phyloP scores from a whole-genome alignment of 495 filamentous ascomycete species.

The Glonium stellatum region DNA sequence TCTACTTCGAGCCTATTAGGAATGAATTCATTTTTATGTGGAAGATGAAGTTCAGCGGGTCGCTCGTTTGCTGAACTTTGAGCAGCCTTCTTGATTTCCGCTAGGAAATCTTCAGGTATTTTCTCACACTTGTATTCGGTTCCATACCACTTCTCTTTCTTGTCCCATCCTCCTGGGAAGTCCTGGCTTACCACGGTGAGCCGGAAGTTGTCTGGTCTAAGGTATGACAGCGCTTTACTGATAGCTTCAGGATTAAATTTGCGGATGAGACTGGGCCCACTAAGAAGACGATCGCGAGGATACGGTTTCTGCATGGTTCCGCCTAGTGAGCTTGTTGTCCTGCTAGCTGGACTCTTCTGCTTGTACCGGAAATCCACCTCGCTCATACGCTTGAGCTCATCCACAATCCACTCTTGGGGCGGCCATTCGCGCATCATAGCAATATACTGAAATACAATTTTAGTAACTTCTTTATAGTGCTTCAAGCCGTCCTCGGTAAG shows the following conservation, averaged over 20 bases:
- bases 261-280: constrained; percentile 60
- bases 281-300: constrained; percentile 80
- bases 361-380: constrained; percentile 93
- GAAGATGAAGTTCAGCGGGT: constrained; percentile 69
- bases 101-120: constrained; percentile 69
- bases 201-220: constrained; percentile 85
- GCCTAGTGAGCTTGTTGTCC: constrained; percentile 76
- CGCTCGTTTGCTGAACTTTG: constrained; percentile 51
- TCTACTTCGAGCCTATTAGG: constrained; percentile 90
- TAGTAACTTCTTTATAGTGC: constrained; percentile 79
- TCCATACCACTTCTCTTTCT: constrained; percentile 95
- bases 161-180: constrained; percentile 74
- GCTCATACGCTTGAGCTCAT: constrained; percentile 80
- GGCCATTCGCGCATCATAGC: constrained; percentile 73
- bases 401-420: constrained; percentile 86
- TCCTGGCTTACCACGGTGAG: constrained; percentile 74
- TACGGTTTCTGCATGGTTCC: constrained; percentile 83
- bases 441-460: constrained; percentile 90
- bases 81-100: constrained; percentile 58
- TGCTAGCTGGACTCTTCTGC: constrained; percentile 83
- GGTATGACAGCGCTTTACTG: constrained; percentile 62
- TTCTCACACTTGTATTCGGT: constrained; percentile 85
- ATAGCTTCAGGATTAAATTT: constrained; percentile 74
- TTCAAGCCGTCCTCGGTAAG: constrained; percentile 81
- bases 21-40: constrained; percentile 93